Base-by-base conservation (phyloP, 1,284 basidiomycete genomes). In the Heterobasidion occidentale region DNA sequence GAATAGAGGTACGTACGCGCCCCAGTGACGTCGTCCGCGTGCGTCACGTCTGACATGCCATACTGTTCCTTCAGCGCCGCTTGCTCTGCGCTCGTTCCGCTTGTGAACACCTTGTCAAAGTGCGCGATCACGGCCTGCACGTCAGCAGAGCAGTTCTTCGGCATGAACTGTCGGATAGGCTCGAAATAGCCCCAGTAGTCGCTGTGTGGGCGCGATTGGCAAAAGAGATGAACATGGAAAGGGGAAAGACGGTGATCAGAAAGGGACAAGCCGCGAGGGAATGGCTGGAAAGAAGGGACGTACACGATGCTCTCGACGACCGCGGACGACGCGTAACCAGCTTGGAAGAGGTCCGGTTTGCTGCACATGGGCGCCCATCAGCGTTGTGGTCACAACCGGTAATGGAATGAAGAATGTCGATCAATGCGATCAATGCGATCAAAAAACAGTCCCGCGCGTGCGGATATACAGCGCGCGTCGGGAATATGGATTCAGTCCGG, bases 171-270 rank as follows among this genome's bases (percentile, higher is more conserved):
- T 9, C 80, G 77, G 59, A 87, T 79, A n/a, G 85, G 85, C 60
- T 86, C 84, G 68, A 86, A 88, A 65, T 88, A 90, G 55, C 27
- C 50, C 79, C 86, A 88, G 65, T 79, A 88, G 63, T 87, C 73
- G 2, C 83, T 84, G 56, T 9, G 17, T 14, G 7, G 36, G 42
- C 17, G 7, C 14, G 42, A 45, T 14, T 14, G 42, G 3, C 17
- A 42, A 19, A 15, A 14, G 5, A 36, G 34, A 27, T 17, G 17
- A 9, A n/a, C 7, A 9, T 17, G 27, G 27, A 20, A 27, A 20
- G 34, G 15, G 9, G n/a, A 34, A 17, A 46, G 19, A 36, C 7
- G 27, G 27, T 27, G 5, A 27, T 27, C 27, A 27, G 27, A 27
- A 27, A 33, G 6, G 46, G 17, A 11, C 17, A 20, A 14, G 7